Base-by-base conservation (phyloP, 23 red algal species). In the Agarophyton chilense region DNA sequence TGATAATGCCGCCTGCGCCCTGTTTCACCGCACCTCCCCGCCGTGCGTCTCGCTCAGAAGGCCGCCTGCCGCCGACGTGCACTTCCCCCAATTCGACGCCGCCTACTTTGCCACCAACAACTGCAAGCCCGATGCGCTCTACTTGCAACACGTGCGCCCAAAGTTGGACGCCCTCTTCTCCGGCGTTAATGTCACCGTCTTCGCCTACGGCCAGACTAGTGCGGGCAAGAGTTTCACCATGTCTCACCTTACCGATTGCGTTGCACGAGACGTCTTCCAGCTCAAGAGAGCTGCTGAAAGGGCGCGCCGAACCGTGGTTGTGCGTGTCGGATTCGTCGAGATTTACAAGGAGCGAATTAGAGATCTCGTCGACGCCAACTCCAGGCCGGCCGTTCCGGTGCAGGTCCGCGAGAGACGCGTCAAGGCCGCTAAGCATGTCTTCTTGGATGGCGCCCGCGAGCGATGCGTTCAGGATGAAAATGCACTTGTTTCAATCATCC, bases 161-260 rank as follows among this genome's bases (percentile, higher is more conserved):
- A 83, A 96, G 26, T 81, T 99, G 36, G 71, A 67, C 42, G 64
- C 87, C 35, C 86, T 94, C 24, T 90, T 99, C 64, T 29, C 53
- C 5, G 97, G 97, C 61, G 79, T 94, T 65, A 99, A 99, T 62
- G 95, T 77, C 57, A 99, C 97, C 41, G 91, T 99, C 31, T 92
- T 99, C 62, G 97, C 97, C 61, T 99, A 99, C 73, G 97, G 97
- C 10, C 93, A 94, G 51, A 99, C 97, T 34, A 84, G 81, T 52
- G 86, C 93, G 0, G 97, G 97, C 35, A 99, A 99, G 81, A 96
- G 90, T 13, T 92, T 94, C 83, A 96, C 89, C 77, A 99, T 99
- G 95, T 32, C 81, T 10, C 70, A 84, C 47, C n/a, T 91, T 22
- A 82, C 77, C 21, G 18, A 91, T n/a, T 38, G 25, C 28, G 76